phyloP scores from a whole-genome alignment of 768 basidiomycete genomes.

The Tricholoma terreum region DNA sequence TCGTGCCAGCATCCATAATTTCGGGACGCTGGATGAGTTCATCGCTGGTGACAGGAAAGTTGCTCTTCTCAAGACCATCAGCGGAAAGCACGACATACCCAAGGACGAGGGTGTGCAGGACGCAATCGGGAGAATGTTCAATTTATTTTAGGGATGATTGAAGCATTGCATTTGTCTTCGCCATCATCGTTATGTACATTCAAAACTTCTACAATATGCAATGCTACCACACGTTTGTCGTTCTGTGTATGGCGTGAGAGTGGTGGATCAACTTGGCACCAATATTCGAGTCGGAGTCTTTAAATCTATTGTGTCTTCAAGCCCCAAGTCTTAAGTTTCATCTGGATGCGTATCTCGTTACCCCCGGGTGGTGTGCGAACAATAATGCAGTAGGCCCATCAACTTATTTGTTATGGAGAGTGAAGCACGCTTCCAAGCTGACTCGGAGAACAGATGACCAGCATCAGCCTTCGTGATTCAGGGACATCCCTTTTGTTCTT shows the following conservation, averaged over 20 bases:
- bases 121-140: slow-evolving; percentile 46
- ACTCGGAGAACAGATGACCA: not conserved
- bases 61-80: slow-evolving; percentile 52
- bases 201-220: too few species aligned
- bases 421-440: not conserved
- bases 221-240: too few species aligned
- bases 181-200: not conserved
- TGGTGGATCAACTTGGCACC: too few species aligned
- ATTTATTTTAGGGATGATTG: slow-evolving; percentile 13
- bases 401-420: not conserved
- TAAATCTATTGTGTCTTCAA: too few species aligned
- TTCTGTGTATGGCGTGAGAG: too few species aligned
- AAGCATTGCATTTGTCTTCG: not conserved
- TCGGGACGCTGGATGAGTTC: slow-evolving; percentile 52
- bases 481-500: slow-evolving; percentile 9
- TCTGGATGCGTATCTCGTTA: too few species aligned
- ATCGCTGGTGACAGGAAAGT: slow-evolving; percentile 41
- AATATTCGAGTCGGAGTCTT: too few species aligned
- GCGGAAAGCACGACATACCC: slow-evolving; percentile 61
- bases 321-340: too few species aligned
- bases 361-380: not conserved
- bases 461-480: not conserved
- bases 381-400: not conserved
- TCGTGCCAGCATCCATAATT: slow-evolving; percentile 41
- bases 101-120: slow-evolving; percentile 70